Conservation (phyloP, 1,284 basidiomycete species). For the Filobasidium uniguttulatum region DNA sequence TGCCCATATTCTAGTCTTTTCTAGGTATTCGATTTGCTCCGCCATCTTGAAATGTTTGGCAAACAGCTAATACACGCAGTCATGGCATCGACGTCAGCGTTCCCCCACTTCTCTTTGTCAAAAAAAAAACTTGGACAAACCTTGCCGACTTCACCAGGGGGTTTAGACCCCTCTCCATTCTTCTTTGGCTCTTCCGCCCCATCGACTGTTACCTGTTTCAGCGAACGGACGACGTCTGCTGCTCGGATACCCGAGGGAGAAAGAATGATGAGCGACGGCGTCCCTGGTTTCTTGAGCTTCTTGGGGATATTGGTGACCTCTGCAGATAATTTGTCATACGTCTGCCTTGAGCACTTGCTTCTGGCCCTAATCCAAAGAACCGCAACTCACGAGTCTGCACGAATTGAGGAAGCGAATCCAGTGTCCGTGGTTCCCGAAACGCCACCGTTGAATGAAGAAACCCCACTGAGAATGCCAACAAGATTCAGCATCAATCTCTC, state of each 20-base stretch:
- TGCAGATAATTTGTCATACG: too few species aligned
- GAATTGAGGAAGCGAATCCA: constrained; percentile 8
- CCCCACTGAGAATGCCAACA: background rate
- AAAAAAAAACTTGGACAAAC: constrained; percentile 18
- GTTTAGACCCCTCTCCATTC: constrained; percentile 1
- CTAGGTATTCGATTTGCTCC: constrained; percentile 36
- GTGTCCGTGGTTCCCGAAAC: constrained; percentile 7
- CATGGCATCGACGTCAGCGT: background rate
- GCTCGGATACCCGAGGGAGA: constrained; percentile 34
- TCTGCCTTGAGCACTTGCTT: too few species aligned
- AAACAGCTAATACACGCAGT: constrained; percentile 27
- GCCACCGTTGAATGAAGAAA: constrained; percentile 6
- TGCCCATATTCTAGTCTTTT: constrained; percentile 31
- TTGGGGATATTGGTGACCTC: too few species aligned
- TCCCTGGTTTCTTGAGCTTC: constrained; percentile 19
- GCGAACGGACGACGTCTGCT: constrained; percentile 35
- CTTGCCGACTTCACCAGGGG: constrained; percentile 35
- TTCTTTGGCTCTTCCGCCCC: background rate
- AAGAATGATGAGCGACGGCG: constrained; percentile 32
- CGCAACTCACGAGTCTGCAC: constrained; percentile 10
- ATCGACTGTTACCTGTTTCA: constrained; percentile 26
- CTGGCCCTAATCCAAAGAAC: too few species aligned
- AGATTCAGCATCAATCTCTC: background rate
- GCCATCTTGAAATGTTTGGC: constrained; percentile 38
- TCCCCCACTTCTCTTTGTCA: background rate